Percentiles rank a stretch among this genome's conserved stretches.
Evolutionary conservation across 140 eudicot species (phyloP).

Genomic region (Cichorium intybus): DNA sequence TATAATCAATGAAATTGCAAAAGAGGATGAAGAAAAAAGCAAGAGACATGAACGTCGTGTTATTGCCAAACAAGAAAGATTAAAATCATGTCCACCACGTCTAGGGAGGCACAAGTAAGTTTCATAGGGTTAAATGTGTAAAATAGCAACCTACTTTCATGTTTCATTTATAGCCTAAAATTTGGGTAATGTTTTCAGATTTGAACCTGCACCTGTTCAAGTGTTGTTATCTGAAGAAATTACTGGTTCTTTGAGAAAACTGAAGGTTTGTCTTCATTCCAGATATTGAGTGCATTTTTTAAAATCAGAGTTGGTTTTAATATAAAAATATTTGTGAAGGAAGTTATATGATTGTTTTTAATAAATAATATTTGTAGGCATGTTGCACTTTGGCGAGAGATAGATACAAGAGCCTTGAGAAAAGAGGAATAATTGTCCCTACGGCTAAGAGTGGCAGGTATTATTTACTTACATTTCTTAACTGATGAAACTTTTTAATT

Average conservation of each 20-base stretch:
- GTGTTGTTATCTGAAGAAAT: conserved; percentile 89
- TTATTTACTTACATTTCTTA: background rate
- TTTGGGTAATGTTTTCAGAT: conserved; percentile 38
- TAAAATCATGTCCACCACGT: conserved; percentile 77
- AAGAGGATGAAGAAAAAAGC: conserved; percentile 81
- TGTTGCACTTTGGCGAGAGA: conserved; percentile 89
- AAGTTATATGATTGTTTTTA: background rate
- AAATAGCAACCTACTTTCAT: background rate
- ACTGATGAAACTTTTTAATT: background rate
- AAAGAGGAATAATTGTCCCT: conserved; percentile 82
- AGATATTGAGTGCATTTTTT: too few species aligned
- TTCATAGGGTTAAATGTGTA: background rate
- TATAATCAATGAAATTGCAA: conserved; percentile 70
- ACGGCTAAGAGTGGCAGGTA: conserved; percentile 81
- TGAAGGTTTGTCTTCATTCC: conserved; percentile 83
- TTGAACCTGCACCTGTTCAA: conserved; percentile 87
- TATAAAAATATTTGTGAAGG: background rate
- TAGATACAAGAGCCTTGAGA: conserved; percentile 92
- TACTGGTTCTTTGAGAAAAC: conserved; percentile 82
- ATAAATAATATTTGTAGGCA: conserved; percentile 69
- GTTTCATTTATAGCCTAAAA: background rate
- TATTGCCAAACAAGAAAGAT: conserved; percentile 69
- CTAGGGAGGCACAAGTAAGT: conserved; percentile 77
- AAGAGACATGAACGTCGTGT: conserved; percentile 64
- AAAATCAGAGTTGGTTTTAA: background rate